Evolutionary conservation across 1,284 basidiomycete species (phyloP).

Genomic region (Phaffia rhodozyma): DNA sequence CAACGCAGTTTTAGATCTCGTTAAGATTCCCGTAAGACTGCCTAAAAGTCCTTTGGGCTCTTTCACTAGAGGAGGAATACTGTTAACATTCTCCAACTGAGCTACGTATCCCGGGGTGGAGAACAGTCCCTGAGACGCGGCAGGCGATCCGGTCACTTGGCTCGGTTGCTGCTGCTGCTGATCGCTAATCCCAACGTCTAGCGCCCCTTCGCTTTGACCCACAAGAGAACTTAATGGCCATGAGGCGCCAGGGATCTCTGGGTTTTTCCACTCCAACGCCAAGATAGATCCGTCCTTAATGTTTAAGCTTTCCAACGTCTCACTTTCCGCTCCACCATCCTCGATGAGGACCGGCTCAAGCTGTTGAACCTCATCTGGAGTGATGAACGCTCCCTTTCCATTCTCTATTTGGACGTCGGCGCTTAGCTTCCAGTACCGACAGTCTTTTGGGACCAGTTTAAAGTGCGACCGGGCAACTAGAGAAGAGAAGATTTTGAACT

Average conservation of each 20-base stretch:
- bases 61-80: background rate
- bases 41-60: background rate
- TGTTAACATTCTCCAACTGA: background rate
- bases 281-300: conserved; percentile 8
- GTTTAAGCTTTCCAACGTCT: conserved; percentile 11
- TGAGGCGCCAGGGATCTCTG: too few relatives aligned
- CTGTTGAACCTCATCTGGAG: background rate
- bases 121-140: background rate
- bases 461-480: background rate
- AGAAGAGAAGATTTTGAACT: background rate
- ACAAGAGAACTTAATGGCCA: conserved; percentile 9
- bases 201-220: background rate
- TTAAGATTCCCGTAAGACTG: conserved; percentile 14
- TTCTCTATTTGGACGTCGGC: background rate
- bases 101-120: background rate
- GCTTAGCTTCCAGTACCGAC: conserved; percentile 14
- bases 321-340: background rate
- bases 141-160: background rate
- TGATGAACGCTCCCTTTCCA: background rate
- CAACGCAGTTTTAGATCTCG: conserved; percentile 4
- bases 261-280: conserved; percentile 1
- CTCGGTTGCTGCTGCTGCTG: background rate
- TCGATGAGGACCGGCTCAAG: background rate
- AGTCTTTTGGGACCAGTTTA: background rate
- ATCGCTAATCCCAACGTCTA: background rate